Evolutionary conservation across 2,329 filamentous ascomycete genomes (phyloP), one percentile per base, ranked within the genome.

Genomic region (Claviceps humidiphila): DNA sequence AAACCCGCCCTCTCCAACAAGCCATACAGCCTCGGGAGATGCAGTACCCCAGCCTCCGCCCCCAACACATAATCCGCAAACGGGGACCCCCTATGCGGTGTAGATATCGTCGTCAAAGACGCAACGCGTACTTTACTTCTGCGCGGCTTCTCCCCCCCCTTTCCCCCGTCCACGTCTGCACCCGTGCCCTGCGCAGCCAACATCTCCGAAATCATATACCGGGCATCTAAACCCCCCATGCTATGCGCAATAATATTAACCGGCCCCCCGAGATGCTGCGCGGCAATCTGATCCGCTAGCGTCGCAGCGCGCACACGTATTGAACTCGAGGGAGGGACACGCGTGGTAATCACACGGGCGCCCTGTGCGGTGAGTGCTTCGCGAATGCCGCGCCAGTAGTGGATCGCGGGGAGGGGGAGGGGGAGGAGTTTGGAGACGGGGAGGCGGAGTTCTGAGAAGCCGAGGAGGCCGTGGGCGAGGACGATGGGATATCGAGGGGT

Each of bases 211-310:
- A 84, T 77, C 79, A 84, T 81, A 64, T 82, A 81, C 46, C 81
- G 72, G 9, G 80, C 76, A 62, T 84, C 81, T 3, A 85, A 70
- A 2, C 81, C 81, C 47, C 81, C 80, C 80, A 83, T 83, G 58
- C 74, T 78, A 67, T 89, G 85, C 42, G 80, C 80, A 20, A 89
- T 74, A 54, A 95, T 86, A 63, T 87, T 88, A 57, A 95, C 87
- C 3, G 41, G 41, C 26, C 38, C 50, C 37, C 65, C 60, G 47
- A 34, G 30, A 34, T 71, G 47, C 50, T 17, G 48, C 24, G 22
- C 26, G 20, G 47, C 26, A 54, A 84, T 82, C 56, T 77, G 72
- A 56, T 68, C 60, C 37, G 73, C 73, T n/a, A 85, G 72, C 58
- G 73, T 73, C 53, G 73, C 72, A 26, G 81, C 81, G 52, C 81